phyloP scores from a whole-genome alignment of 1,284 basidiomycete species.

The Pseudozyma pruni region DNA sequence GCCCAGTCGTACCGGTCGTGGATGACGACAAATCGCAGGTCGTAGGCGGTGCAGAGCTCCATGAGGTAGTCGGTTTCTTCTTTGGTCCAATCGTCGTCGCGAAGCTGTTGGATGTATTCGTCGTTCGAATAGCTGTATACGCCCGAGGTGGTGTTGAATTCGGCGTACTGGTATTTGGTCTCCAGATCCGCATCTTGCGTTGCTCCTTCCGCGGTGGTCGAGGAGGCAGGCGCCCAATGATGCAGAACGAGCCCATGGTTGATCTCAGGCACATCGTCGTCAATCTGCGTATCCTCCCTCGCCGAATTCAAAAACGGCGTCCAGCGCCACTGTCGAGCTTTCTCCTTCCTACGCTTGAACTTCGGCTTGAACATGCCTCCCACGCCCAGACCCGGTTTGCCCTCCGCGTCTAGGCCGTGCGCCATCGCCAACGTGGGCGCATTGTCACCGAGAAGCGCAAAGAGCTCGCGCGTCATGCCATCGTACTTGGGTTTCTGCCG shows the following conservation, averaged over 20 bases:
- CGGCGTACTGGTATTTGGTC: conserved; percentile 75
- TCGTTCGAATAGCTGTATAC: conserved; percentile 86
- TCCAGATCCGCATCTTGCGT: conserved; percentile 27
- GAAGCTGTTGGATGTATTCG: conserved; percentile 84
- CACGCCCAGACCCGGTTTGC: conserved; percentile 63
- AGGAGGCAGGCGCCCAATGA: conserved; percentile 56
- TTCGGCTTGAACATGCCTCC: conserved; percentile 75
- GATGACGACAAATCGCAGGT: conserved; percentile 89
- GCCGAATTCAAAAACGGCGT: conserved; percentile 62
- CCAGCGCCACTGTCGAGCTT: conserved; percentile 65
- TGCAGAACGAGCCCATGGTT: conserved; percentile 53
- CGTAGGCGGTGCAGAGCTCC: conserved; percentile 81
- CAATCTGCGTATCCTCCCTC: conserved; percentile 52
- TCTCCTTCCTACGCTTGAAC: conserved; percentile 82
- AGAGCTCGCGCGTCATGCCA: conserved; percentile 91
- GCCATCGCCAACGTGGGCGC: conserved; percentile 77
- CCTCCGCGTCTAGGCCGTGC: conserved; percentile 24
- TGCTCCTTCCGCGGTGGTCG: not conserved
- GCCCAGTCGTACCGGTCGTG: conserved; percentile 85
- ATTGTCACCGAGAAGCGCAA: conserved; percentile 90
- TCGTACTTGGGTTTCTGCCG: conserved; percentile 52
- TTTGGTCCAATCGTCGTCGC: conserved; percentile 88
- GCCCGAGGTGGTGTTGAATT: conserved; percentile 79
- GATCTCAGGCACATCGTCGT: conserved; percentile 35
- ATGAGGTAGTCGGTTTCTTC: conserved; percentile 97